Evolutionary conservation across 306 rosid genomes (phyloP), one percentile per base, ranked within the genome.

Genomic region (Arachis hypogaea): DNA sequence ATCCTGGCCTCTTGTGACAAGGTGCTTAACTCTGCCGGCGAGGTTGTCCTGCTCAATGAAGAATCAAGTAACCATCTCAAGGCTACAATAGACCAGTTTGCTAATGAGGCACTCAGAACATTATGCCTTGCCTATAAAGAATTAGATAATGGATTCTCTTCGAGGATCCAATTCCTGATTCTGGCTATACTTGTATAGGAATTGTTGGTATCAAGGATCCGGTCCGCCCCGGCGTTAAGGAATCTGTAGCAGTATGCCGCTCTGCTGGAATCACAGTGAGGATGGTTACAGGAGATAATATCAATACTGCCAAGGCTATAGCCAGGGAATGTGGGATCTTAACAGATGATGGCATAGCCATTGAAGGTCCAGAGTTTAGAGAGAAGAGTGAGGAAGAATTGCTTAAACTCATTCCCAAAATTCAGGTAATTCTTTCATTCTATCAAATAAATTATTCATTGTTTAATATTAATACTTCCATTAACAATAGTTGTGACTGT

Each of bases 281-380:
- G 84, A 94, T 94, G 99, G 99, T 94, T 63, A 94, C 99, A 0
- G 99, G 99, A 9, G 99, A 94, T 84, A 92, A 94, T 75, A 94
- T 94, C 41, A 78, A 89, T 63, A 94, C 96, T 36, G 96, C 99
- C 28, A 94, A 91, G 86, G 97, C 99, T 69, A 94, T 94, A 60
- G 99, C 99, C 33, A 89, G 93, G 72, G 99, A 94, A 75, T 94
- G 99, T 77, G 97, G 98, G 55, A 94, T 94, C 77, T 90, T 94
- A 66, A 94, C 97, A 1, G 97, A 94, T 78, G 97, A 93, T 63
- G 99, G 99, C 54, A 78, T 94, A 78, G 99, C 99, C 83, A 94
- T 94, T 78, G 99, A 94, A 87, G 99, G 97, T 46, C 97, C 95
- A 11, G 93, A 81, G 2, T 94, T 94, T 74, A 87, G 97, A 66